Evolutionary conservation across 768 basidiomycete species (phyloP), one percentile per base, ranked within the genome.

Genomic region (Collybiopsis luxurians): DNA sequence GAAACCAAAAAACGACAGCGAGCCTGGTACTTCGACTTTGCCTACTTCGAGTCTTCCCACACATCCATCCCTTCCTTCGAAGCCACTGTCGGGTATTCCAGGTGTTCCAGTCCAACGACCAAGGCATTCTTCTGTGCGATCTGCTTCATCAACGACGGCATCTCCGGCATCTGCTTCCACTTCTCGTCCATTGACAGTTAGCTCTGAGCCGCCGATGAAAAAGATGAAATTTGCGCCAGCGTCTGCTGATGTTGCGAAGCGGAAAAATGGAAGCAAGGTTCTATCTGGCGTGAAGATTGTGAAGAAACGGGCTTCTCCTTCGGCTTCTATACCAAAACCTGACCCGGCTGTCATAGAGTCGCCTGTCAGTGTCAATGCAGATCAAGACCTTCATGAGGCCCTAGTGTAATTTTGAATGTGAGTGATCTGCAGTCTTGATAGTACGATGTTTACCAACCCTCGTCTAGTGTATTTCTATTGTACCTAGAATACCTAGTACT

Each of bases 1-100:
- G 26, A 70, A 71, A 48, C 72, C 70, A 12, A 67, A 63, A 28
- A 11, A 5, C 19, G n/a, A 55, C n/a, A 38, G 9, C 6, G 45
- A 47, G 26, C 43, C 45, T 7, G 54, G 45, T 24, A 54, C 48
- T 39, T 47, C 49, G 31, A 30, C 39, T 21, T 23, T 39, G 3
- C 44, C 51, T 21, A n/a, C 61, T n/a, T 42, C 64, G 21, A 46
- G 17, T 9, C 57, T 51, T 17, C 58, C 59, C 12, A 17, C 49
- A 4, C 54, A 51, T 24, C 47, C 55, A 13, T 48, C 56, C 2
- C 51, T 60, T 55, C 59, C 64, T 9, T 6, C 38, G 40, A 58
- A 53, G 39, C 44, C 60, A 11, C 48, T 43, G 4, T 48, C 46
- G 4, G 15, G 21, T 6, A 23, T 47, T 2, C 44, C 44, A 9